phyloP scores from a whole-genome alignment of 1,284 basidiomycete genomes.

The Malassezia dermatis region DNA sequence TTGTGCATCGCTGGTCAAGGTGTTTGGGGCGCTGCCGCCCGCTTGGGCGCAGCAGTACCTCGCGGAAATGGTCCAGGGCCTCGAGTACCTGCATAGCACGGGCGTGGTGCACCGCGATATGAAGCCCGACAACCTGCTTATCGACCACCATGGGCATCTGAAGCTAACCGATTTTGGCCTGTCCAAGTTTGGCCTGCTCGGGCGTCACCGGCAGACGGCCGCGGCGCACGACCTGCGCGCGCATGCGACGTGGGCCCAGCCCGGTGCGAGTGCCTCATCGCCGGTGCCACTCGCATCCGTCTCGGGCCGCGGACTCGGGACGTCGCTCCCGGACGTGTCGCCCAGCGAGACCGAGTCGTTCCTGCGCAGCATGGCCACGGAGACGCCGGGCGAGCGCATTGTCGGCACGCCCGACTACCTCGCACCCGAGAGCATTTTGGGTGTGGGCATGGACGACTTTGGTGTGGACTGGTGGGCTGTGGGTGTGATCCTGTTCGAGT shows the following conservation, averaged over 20 bases:
- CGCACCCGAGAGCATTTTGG: constrained; percentile 89
- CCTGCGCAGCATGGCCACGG: constrained; percentile 9
- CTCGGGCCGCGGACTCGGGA: constrained; percentile 50
- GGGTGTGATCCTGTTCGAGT: constrained; percentile 96
- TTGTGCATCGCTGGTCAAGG: constrained; percentile 90
- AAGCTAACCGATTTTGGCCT: constrained; percentile 97
- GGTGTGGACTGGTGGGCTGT: constrained; percentile 99
- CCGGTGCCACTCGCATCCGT: constrained; percentile 33
- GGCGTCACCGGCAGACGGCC: constrained; percentile 59
- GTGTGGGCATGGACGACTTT: constrained; percentile 86
- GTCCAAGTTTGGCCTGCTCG: constrained; percentile 88
- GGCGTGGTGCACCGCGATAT: constrained; percentile 96
- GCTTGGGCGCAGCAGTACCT: constrained; percentile 95
- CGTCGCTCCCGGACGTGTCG: constrained; percentile 56
- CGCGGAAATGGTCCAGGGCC: constrained; percentile 84
- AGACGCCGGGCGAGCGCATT: constrained; percentile 51
- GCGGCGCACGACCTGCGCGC: constrained; percentile 8
- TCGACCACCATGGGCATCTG: constrained; percentile 87
- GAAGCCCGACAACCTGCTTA: constrained; percentile 94
- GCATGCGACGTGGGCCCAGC: constrained; percentile 22
- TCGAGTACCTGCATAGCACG: constrained; percentile 86
- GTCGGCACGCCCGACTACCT: constrained; percentile 95
- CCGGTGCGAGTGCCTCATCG: background rate
- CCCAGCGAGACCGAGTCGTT: constrained; percentile 53
- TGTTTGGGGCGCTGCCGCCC: constrained; percentile 79